Conservation (phyloP, 2,329 filamentous ascomycete genomes). For the Monosporascus sp. region DNA sequence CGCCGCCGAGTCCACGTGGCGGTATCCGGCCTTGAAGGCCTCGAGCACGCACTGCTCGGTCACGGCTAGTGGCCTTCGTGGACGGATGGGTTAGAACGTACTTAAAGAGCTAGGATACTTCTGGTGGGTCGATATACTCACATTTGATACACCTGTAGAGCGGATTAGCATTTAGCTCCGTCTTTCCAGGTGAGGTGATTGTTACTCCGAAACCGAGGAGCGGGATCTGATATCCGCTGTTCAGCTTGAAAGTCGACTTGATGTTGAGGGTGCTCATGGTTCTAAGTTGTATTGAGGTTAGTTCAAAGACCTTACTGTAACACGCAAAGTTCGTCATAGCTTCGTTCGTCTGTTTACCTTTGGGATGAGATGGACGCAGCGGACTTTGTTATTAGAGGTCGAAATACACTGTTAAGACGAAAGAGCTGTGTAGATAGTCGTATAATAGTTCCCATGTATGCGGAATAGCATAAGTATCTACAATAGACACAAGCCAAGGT, state of each 20-base stretch:
- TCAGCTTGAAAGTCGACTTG: slow-evolving; percentile 46
- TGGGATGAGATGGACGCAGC: too few relatives aligned
- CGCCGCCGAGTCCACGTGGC: slow-evolving; percentile 52
- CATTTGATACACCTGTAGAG: slow-evolving; percentile 47
- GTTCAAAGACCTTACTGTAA: not conserved
- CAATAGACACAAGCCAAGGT: too few relatives aligned
- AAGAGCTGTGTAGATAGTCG: too few relatives aligned
- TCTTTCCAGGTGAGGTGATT: slow-evolving; percentile 2
- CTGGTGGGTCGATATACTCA: slow-evolving; percentile 23
- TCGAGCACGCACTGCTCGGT: slow-evolving; percentile 36
- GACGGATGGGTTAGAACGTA: slow-evolving; percentile 2
- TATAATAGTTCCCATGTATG: too few relatives aligned
- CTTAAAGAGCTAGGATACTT: not conserved
- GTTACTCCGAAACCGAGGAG: slow-evolving; percentile 50
- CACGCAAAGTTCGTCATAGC: too few relatives aligned
- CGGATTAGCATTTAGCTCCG: not conserved
- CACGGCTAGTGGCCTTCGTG: slow-evolving; percentile 28
- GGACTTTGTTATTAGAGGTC: too few relatives aligned
- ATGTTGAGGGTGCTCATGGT: slow-evolving; percentile 45
- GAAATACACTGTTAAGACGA: too few relatives aligned
- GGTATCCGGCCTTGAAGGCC: slow-evolving; percentile 48
- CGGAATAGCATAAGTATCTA: too few relatives aligned
- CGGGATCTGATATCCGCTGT: slow-evolving; percentile 50
- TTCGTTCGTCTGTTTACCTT: too few relatives aligned
- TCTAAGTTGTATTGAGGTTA: not conserved